phyloP scores from a whole-genome alignment of 2,329 filamentous ascomycete species.

The Ceratocystis lukuohia region DNA sequence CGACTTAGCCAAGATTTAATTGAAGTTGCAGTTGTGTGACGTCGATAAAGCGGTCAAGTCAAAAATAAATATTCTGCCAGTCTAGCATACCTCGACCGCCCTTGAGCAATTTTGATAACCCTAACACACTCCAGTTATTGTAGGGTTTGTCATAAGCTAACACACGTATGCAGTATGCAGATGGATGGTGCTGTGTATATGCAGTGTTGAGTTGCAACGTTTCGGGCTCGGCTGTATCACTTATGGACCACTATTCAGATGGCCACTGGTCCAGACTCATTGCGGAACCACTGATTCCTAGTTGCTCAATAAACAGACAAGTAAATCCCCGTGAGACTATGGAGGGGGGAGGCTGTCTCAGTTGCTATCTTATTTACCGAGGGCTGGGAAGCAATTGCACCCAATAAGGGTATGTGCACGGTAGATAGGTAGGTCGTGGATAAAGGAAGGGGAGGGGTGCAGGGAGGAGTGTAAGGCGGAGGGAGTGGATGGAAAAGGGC shows the following conservation, averaged over 20 bases:
- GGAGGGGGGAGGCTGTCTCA: neutral
- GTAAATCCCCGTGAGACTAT: neutral
- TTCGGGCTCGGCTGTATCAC: no score
- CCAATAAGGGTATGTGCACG: neutral
- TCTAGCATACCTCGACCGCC: neutral
- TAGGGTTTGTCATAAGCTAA: neutral
- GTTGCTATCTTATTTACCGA: neutral
- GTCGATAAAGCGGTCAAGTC: neutral
- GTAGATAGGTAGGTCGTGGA: no score
- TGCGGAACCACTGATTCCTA: no score
- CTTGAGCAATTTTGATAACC: neutral
- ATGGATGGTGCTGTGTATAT: no score
- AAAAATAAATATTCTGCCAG: constrained; percentile 1
- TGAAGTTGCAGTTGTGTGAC: neutral
- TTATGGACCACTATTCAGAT: no score
- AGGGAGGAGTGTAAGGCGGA: neutral
- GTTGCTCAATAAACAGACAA: neutral
- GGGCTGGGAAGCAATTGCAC: neutral
- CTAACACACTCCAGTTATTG: accelerated
- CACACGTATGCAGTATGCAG: no score
- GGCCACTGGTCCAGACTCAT: no score
- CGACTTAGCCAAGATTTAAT: neutral
- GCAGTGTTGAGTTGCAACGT: no score
- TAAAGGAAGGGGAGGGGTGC: no score
- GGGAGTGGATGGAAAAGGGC: neutral